Conservation (phyloP, 192 early-diverging fungal genomes). For the Coemansia javaensis region DNA sequence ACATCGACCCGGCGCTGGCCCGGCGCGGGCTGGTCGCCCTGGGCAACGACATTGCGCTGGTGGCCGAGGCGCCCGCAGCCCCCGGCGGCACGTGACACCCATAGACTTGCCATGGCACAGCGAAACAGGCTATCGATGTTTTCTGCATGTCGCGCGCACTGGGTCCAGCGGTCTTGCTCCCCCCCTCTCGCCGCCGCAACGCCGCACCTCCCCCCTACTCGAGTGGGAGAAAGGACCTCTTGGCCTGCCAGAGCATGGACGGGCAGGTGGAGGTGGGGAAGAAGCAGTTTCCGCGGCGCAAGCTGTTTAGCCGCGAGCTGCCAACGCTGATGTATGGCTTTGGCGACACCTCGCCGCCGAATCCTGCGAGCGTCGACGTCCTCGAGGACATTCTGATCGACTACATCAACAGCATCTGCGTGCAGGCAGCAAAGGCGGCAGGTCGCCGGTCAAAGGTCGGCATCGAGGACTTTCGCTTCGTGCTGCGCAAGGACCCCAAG, state of each 20-base stretch:
- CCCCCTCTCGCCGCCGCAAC: no score
- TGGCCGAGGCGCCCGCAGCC: constrained; percentile 1
- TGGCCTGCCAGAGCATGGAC: no score
- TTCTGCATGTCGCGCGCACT: no score
- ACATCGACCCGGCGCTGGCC: constrained; percentile 2
- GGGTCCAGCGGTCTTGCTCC: no score
- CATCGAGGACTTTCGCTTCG: constrained; percentile 47
- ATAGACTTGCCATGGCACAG: no score
- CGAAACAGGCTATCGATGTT: no score
- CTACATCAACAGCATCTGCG: constrained; percentile 40
- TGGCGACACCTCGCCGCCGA: constrained; percentile 29
- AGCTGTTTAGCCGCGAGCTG: constrained; percentile 42
- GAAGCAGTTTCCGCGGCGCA: constrained; percentile 44
- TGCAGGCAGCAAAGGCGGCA: constrained; percentile 35
- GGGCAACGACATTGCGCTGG: constrained; percentile 41
- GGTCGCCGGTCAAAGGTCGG: constrained; percentile 21
- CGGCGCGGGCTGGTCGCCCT: constrained; percentile 23
- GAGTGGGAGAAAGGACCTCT: no score
- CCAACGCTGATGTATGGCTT: constrained; percentile 45
- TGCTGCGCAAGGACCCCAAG: constrained; percentile 48
- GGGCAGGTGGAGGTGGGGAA: constrained; percentile 35
- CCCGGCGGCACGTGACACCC: no score
- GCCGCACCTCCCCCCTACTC: no score
- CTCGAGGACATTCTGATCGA: constrained; percentile 49
- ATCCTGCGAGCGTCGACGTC: constrained; percentile 39